Percentiles rank a stretch among this genome's conserved stretches.
Evolutionary conservation across 305 asterid genomes (phyloP).

Genomic region (Fraxinus dipetala): DNA sequence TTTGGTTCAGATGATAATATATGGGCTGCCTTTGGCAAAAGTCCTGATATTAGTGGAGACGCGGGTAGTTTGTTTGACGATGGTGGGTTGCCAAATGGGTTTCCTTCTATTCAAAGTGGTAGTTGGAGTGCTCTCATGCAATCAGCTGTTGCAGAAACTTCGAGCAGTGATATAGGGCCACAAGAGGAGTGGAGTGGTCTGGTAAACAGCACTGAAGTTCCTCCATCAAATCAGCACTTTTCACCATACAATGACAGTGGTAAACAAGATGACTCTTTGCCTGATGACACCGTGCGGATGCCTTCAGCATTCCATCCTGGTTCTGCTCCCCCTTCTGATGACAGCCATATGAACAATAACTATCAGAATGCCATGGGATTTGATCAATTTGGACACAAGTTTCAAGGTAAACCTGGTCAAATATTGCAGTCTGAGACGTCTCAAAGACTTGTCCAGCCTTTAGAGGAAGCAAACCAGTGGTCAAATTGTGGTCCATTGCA

Average conservation of each 20-base stretch:
- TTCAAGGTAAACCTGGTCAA: conserved; percentile 42
- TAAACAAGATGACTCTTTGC: conserved; percentile 36
- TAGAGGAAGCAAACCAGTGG: conserved; percentile 45
- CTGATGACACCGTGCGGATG: conserved; percentile 32
- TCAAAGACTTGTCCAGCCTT: conserved; percentile 45
- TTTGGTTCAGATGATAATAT: conserved; percentile 88
- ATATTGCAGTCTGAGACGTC: conserved; percentile 40
- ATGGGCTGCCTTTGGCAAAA: conserved; percentile 75
- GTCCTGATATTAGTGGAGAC: conserved; percentile 46
- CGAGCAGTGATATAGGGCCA: conserved; percentile 53
- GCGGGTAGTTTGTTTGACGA: conserved; percentile 48
- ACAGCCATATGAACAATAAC: conserved; percentile 30
- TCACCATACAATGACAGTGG: conserved; percentile 35
- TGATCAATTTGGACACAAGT: conserved; percentile 43
- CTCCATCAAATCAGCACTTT: conserved; percentile 43
- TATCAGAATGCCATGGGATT: conserved; percentile 33
- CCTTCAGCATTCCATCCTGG: conserved; percentile 42
- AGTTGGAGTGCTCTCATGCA: conserved; percentile 96
- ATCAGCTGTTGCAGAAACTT: conserved; percentile 83
- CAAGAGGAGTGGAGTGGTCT: conserved; percentile 75
- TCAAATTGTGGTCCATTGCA: conserved; percentile 32
- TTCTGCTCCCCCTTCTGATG: conserved; percentile 31
- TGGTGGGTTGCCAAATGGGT: conserved; percentile 43
- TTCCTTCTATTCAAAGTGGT: conserved; percentile 68
- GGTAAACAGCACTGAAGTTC: conserved; percentile 43